Evolutionary conservation across 331 rosid species (phyloP).

Genomic region (Quercus phellos): DNA sequence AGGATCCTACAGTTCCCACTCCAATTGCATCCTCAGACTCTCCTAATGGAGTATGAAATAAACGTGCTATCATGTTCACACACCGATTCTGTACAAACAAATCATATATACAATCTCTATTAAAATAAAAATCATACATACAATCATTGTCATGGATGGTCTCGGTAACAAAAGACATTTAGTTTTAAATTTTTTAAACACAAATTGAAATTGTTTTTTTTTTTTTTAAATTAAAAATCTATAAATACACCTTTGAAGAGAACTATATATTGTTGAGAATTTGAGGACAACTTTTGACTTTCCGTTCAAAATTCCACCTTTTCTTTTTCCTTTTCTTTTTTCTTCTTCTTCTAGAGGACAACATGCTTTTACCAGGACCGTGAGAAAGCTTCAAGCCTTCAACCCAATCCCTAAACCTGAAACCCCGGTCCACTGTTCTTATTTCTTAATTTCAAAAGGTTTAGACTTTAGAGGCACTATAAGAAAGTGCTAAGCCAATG

Average conservation of each 20-base stretch:
- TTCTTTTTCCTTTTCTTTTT: neutral
- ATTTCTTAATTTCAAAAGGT: no score
- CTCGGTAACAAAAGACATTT: no score
- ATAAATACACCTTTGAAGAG: no score
- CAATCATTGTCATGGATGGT: neutral
- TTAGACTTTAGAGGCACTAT: no score
- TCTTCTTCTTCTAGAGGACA: no score
- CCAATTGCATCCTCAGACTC: slow-evolving; percentile 70
- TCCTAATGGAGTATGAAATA: slow-evolving; percentile 58
- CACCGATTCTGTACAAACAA: slow-evolving; percentile 52
- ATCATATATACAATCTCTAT: neutral
- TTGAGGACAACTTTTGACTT: neutral
- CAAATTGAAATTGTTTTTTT: no score
- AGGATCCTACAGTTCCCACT: slow-evolving; percentile 73
- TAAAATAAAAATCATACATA: no score
- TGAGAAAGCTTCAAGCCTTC: neutral
- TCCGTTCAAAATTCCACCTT: neutral
- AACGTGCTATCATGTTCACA: slow-evolving; percentile 80
- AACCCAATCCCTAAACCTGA: no score
- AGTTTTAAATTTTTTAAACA: no score
- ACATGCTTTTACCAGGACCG: neutral
- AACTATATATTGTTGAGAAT: neutral
- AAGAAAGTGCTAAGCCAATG: no score
- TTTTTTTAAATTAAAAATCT: no score
- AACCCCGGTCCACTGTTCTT: no score